Evolutionary conservation across 371 early-diverging fungal species (phyloP).

Genomic region (Mortierella sp.): DNA sequence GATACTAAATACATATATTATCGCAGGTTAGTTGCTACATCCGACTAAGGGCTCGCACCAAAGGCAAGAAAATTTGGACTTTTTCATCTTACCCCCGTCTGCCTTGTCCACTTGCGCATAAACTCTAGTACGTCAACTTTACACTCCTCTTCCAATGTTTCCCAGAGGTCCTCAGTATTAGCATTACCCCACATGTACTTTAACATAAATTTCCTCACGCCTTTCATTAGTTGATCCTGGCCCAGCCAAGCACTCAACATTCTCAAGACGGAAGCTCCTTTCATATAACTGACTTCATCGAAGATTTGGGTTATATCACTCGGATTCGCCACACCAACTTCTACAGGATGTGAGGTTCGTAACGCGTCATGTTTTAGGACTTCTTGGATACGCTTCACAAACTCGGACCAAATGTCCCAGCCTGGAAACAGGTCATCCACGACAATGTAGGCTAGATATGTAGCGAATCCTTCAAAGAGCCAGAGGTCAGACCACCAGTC

Average conservation of each 20-base stretch:
- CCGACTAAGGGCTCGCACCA: too few species aligned
- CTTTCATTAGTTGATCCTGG: slow-evolving; percentile 78
- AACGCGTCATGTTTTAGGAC: slow-evolving; percentile 85
- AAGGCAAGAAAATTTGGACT: not conserved
- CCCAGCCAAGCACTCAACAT: slow-evolving; percentile 91
- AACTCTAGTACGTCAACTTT: slow-evolving; percentile 80
- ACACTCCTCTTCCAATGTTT: slow-evolving; percentile 75
- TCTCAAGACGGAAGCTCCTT: slow-evolving; percentile 94
- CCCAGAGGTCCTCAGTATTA: slow-evolving; percentile 90
- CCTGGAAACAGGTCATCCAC: slow-evolving; percentile 83
- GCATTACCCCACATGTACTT: slow-evolving; percentile 88
- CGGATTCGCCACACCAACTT: slow-evolving; percentile 87
- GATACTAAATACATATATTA: slow-evolving; percentile 61
- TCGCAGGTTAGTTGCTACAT: too few species aligned
- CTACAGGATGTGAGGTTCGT: slow-evolving; percentile 93
- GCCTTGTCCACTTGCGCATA: slow-evolving; percentile 92
- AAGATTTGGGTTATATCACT: slow-evolving; percentile 87
- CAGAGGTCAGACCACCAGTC: slow-evolving; percentile 91
- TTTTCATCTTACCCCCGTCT: slow-evolving; percentile 69
- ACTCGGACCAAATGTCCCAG: slow-evolving; percentile 79
- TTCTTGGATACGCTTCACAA: slow-evolving; percentile 75
- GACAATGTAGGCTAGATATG: slow-evolving; percentile 90
- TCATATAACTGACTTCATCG: slow-evolving; percentile 88
- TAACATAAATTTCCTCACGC: slow-evolving; percentile 84
- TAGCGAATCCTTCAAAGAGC: slow-evolving; percentile 99